These are phyloP conservation scores for Venturia pyrina DNA, from an alignment of 2,329 filamentous ascomycete species.

Conservation along the genomic window DNA sequence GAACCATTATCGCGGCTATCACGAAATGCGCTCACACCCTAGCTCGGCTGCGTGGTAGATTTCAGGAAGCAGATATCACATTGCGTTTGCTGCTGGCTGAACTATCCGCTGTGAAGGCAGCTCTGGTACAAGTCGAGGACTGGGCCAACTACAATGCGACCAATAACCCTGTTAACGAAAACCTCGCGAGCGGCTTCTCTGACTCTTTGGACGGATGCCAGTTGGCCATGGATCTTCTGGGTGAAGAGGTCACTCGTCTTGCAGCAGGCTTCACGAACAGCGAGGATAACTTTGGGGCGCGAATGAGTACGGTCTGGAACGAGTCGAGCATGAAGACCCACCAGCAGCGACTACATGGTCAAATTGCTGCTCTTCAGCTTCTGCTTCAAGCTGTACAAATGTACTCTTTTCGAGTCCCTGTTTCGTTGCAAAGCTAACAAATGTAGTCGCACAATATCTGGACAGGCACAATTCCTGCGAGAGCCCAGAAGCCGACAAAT, in stretches of 20 bases:
- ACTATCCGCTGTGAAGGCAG: slow-evolving; percentile 26
- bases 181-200: slow-evolving; percentile 15
- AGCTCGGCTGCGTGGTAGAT: slow-evolving; percentile 25
- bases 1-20: slow-evolving; percentile 27
- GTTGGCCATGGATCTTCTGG: slow-evolving; percentile 19
- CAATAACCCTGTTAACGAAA: slow-evolving; percentile 8
- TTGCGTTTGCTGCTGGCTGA: slow-evolving; percentile 28
- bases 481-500: slow-evolving; percentile 24
- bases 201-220: slow-evolving; percentile 16
- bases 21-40: slow-evolving; percentile 24
- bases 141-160: slow-evolving; percentile 21
- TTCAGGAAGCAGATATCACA: slow-evolving; percentile 27
- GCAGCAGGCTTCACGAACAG: slow-evolving; percentile 4
- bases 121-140: slow-evolving; percentile 27
- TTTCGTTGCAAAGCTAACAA: neutral
- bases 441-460: slow-evolving; percentile 23
- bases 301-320: slow-evolving; percentile 22
- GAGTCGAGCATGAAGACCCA: slow-evolving; percentile 28
- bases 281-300: neutral
- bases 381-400: slow-evolving; percentile 30
- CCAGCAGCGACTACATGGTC: slow-evolving; percentile 25
- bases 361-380: slow-evolving; percentile 28
- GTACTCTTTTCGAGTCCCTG: slow-evolving; percentile 16
- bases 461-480: slow-evolving; percentile 26
- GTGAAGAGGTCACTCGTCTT: slow-evolving; percentile 18